Conservation (phyloP, 2,329 filamentous ascomycete species). For the Penicillium glabrum region DNA sequence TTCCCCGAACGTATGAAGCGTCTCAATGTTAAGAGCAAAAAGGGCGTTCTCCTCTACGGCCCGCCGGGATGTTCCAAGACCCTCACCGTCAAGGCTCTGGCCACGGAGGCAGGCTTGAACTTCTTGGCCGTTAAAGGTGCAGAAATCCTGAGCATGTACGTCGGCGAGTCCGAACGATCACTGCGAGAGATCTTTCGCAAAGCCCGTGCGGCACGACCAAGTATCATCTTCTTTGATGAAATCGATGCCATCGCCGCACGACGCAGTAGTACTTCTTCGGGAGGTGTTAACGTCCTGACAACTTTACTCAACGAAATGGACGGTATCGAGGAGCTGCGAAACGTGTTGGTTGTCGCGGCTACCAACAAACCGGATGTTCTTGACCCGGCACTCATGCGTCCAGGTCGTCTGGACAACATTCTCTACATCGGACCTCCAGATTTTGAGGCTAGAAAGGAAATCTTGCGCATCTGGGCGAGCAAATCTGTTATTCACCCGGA, state of each 20-base stretch:
- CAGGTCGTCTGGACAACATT: constrained; percentile 79
- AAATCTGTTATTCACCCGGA: constrained; percentile 62
- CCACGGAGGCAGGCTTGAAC: constrained; percentile 86
- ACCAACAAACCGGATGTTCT: constrained; percentile 88
- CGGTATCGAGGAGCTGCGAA: constrained; percentile 80
- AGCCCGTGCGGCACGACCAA: constrained; percentile 79
- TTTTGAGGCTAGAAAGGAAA: constrained; percentile 69
- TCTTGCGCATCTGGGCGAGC: constrained; percentile 67
- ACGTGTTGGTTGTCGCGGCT: constrained; percentile 83
- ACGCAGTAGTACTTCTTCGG: constrained; percentile 52
- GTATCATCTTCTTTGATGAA: constrained; percentile 96
- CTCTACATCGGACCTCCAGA: constrained; percentile 85
- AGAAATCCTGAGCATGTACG: constrained; percentile 94
- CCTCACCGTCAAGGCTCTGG: constrained; percentile 83
- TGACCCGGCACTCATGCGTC: constrained; percentile 80
- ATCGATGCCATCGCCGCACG: constrained; percentile 79
- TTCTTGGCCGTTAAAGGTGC: constrained; percentile 94
- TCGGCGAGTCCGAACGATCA: constrained; percentile 87
- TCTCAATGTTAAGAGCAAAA: constrained; percentile 62
- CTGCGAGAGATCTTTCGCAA: constrained; percentile 83
- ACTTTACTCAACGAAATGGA: constrained; percentile 95
- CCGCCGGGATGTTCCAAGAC: constrained; percentile 96
- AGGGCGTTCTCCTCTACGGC: constrained; percentile 85
- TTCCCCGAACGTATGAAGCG: constrained; percentile 52
- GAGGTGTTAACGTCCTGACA: constrained; percentile 76